Evolutionary conservation across 805 yeast genomes (phyloP).

Genomic region (Wickerhamiella kurtzmanii): DNA sequence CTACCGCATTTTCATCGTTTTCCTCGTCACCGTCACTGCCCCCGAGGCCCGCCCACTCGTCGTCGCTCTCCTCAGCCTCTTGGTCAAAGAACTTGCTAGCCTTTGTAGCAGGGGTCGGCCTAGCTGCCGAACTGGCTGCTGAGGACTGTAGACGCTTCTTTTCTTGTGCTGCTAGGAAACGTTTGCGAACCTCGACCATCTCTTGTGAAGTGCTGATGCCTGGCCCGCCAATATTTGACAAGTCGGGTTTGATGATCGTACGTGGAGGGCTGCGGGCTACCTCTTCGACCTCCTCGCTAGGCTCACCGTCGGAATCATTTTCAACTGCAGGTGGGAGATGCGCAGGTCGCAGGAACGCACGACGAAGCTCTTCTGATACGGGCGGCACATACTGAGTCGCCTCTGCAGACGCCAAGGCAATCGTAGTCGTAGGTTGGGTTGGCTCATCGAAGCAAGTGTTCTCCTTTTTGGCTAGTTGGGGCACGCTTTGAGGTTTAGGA

Average conservation of each 20-base stretch:
- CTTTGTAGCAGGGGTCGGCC: neutral
- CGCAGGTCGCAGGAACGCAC: neutral
- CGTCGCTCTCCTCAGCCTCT: slow-evolving; percentile 20
- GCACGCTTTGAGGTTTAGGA: neutral
- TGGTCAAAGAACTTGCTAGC: slow-evolving; percentile 11
- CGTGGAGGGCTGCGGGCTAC: neutral
- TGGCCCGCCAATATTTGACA: slow-evolving; percentile 4
- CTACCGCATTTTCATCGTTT: slow-evolving; percentile 8
- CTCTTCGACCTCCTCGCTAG: neutral
- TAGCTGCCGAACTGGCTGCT: neutral
- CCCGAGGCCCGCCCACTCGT: slow-evolving; percentile 14
- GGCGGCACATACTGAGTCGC: neutral
- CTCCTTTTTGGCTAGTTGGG: neutral
- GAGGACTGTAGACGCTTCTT: slow-evolving; percentile 1
- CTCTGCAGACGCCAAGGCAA: neutral
- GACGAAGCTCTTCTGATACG: neutral
- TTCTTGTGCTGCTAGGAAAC: slow-evolving; percentile 7
- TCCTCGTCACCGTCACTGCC: slow-evolving; percentile 7
- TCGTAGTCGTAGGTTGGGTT: neutral
- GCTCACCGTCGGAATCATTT: neutral
- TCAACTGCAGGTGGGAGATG: neutral
- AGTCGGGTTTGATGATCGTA: slow-evolving; percentile 3
- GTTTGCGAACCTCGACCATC: slow-evolving; percentile 10
- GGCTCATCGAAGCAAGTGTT: neutral
- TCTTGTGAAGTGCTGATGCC: slow-evolving; percentile 11